Evolutionary conservation across 2,329 filamentous ascomycete genomes (phyloP), one percentile per base, ranked within the genome.

Genomic region (Exophiala lecanii-corni): DNA sequence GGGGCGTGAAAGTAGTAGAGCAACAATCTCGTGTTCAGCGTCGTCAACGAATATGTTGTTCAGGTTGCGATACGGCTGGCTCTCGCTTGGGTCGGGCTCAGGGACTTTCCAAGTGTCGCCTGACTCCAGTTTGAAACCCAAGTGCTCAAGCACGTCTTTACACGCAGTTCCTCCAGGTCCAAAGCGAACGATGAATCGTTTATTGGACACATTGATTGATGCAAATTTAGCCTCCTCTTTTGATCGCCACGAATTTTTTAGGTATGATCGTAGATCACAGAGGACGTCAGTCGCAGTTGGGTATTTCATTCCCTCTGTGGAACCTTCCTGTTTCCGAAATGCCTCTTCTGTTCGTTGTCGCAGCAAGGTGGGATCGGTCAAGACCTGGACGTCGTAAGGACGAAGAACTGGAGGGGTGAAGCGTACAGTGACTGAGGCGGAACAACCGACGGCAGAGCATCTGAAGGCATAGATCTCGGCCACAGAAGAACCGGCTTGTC

Each of bases 121-220:
- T 16, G 43, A 43, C 50, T 54, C 64, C 25, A 58, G 63, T 18
- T 56, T 65, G 55, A 85, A 86, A 2, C 75, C 79, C 23, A 84
- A 58, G 34, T 70, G 73, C 42, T 72, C 65, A 13, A 86, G 64
- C 19, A 86, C 58, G 9, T 70, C 65, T 51, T 72, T 69, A 57
- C 80, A 85, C 36, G 67, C 60, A 28, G 43, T 53, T 25, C 68
- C 68, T 32, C 82, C 78, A 31, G 72, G 64, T 7, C 78, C 81
- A 59, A 84, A 82, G 2, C 74, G 74, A 48, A 78, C 69, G 54
- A 78, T 68, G 52, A 83, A 86, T 43, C 76, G 75, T 57, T 81
- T 80, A 56, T 86, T 85, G 12, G 72, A 61, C 5, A 73, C 65
- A 4, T 74, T 73, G 53, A 85, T 80, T 33, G 68, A 62, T 51